phyloP scores from a whole-genome alignment of 2,329 filamentous ascomycete genomes.

The Byssothecium circinans region DNA sequence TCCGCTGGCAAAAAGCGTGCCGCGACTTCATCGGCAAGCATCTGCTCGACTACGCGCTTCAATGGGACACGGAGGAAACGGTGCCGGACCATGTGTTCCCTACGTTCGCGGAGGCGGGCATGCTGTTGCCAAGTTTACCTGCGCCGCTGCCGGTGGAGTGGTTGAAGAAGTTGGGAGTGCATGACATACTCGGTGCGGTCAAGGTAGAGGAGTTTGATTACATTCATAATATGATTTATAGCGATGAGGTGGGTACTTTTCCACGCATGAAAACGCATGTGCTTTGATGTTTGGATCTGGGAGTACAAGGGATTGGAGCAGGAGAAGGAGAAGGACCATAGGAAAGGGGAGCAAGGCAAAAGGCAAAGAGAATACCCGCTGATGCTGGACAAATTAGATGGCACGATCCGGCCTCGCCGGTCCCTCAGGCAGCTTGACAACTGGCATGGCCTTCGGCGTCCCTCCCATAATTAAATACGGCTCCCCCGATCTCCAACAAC shows the following conservation, averaged over 20 bases:
- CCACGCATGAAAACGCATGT: too few relatives aligned
- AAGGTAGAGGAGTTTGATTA: slow-evolving; percentile 76
- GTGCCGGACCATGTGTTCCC: slow-evolving; percentile 66
- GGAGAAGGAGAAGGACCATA: too few relatives aligned
- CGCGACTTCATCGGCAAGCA: slow-evolving; percentile 67
- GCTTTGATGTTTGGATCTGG: too few relatives aligned
- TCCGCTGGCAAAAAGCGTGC: slow-evolving; percentile 67
- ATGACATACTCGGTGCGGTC: slow-evolving; percentile 65
- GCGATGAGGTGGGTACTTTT: slow-evolving; percentile 59
- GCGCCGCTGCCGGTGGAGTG: slow-evolving; percentile 69
- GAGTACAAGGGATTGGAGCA: too few relatives aligned
- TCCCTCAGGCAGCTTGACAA: slow-evolving; percentile 66
- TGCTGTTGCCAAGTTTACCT: slow-evolving; percentile 71
- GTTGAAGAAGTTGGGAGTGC: slow-evolving; percentile 66
- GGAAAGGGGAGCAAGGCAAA: too few relatives aligned
- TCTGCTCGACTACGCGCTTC: slow-evolving; percentile 62
- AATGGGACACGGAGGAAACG: slow-evolving; percentile 69
- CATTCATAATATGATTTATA: slow-evolving; percentile 69
- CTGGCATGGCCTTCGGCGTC: slow-evolving; percentile 69
- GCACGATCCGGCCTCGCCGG: slow-evolving; percentile 65
- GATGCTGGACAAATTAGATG: slow-evolving; percentile 50
- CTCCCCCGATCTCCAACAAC: slow-evolving; percentile 60
- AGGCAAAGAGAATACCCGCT: background rate
- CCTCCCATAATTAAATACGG: slow-evolving; percentile 71
- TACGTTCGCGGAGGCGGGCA: slow-evolving; percentile 65